phyloP scores from a whole-genome alignment of 169 alveolate genomes.

The Eimeria necatrix region DNA sequence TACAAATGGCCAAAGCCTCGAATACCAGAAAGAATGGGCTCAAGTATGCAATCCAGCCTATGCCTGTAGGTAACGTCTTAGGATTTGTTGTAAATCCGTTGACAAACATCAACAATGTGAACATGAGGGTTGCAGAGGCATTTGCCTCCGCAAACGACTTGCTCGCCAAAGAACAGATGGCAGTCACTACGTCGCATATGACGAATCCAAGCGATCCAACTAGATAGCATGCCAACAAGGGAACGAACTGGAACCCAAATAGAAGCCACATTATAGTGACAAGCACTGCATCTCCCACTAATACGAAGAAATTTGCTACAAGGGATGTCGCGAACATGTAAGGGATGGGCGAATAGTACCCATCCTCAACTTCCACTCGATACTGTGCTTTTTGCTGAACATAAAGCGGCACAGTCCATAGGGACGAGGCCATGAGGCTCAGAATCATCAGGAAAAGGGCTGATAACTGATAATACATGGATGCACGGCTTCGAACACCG shows the following conservation, averaged over 20 bases:
- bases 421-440: conserved; percentile 61
- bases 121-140: conserved; percentile 37
- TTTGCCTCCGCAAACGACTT: conserved; percentile 78
- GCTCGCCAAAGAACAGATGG: conserved; percentile 69
- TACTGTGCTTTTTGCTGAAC: conserved; percentile 78
- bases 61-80: not conserved
- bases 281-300: conserved; percentile 54
- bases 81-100: conserved; percentile 76
- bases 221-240: conserved; percentile 10
- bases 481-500: conserved; percentile 53
- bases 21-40: conserved; percentile 76
- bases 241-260: conserved; percentile 46
- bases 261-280: conserved; percentile 66
- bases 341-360: conserved; percentile 71
- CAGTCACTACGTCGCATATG: conserved; percentile 27
- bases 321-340: conserved; percentile 47
- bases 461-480: conserved; percentile 66
- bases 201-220: conserved; percentile 52
- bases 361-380: conserved; percentile 60
- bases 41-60: conserved; percentile 58
- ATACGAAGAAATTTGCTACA: conserved; percentile 35
- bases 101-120: conserved; percentile 55
- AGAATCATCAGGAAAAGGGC: conserved; percentile 59
- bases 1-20: conserved; percentile 31
- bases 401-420: conserved; percentile 74